Evolutionary conservation across 1,284 basidiomycete species (phyloP), one percentile per base, ranked within the genome.

Genomic region (Polyporus tsugae): DNA sequence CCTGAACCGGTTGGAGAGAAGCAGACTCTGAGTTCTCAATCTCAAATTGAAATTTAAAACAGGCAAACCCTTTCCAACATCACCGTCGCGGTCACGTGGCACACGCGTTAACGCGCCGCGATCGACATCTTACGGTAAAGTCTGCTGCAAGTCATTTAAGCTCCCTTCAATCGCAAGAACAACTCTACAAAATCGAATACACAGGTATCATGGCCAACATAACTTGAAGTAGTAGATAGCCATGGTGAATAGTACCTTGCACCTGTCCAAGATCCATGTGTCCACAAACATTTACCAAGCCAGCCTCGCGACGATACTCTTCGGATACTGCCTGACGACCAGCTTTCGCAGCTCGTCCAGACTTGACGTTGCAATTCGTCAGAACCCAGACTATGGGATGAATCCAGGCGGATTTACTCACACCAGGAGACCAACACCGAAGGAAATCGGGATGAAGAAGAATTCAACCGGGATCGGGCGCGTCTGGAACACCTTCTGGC

Each of bases 401-500:
- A 41, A 60, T 13, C 11, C 25, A 38, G 6, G 19, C 3, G 4
- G 22, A 41, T 22, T 19, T n/a, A 74, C 78, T 72, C 59, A 79
- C 72, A 76, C 49, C 44, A 84, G 71, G 22, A 84, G 60, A n/a
- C 71, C 78, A 49, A 80, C 57, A 5, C 76, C 83, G 58, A 82
- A 81, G 0, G 82, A 77, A 38, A 87, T 75, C 0, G 85, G 85
- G 11, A 87, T 73, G 75, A 86, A 84, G 75, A 83, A 84, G 75
- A 82, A 78, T 72, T 89, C 84, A 44, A 83, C 85, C 0, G 82
- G 80, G 36, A 90, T 84, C 13, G 82, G 82, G 52, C 86, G 80
- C 0, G 87, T 90, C 65, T 84, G 77, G 80, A 90, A 89, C 10
- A 85, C 79, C 22, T 79, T 78, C 76, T 90, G 88, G 82, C 76